Conservation (phyloP, 208 protist species). For the Blastocrithidia nonstop region DNA sequence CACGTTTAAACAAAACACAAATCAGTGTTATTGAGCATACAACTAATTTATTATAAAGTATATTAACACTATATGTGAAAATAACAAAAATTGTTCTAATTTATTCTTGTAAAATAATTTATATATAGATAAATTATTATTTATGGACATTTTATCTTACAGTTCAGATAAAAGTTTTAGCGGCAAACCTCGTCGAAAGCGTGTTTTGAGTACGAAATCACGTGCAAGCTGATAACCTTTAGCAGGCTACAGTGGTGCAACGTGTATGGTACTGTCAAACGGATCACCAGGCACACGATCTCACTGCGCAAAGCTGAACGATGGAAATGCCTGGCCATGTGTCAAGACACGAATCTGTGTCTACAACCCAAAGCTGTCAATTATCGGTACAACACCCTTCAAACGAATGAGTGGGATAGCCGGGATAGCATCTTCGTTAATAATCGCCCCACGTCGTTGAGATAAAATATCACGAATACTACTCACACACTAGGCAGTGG, state of each 20-base stretch:
- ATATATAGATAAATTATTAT: background rate
- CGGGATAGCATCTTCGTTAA: conserved; percentile 81
- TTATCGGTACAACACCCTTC: conserved; percentile 90
- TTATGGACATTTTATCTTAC: conserved; percentile 7
- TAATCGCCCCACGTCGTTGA: conserved; percentile 86
- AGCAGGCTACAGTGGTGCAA: conserved; percentile 92
- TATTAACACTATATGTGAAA: no score
- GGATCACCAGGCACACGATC: conserved; percentile 96
- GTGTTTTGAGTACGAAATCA: conserved; percentile 99
- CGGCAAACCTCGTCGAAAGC: conserved; percentile 92
- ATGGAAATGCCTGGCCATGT: conserved; percentile 89
- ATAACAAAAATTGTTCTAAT: no score
- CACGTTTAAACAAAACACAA: background rate
- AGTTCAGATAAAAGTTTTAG: conserved; percentile 38
- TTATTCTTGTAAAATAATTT: no score
- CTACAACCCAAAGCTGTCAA: conserved; percentile 99
- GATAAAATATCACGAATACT: conserved; percentile 80
- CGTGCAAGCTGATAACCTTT: conserved; percentile 89
- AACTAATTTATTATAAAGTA: no score
- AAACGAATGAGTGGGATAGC: conserved; percentile 95
- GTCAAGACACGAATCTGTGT: conserved; percentile 96
- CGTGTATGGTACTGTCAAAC: conserved; percentile 90
- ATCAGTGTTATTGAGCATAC: background rate
- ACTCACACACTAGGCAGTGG: conserved; percentile 66
- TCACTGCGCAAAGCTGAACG: conserved; percentile 95